Evolutionary conservation across 441 rosid species (phyloP), one percentile per base, ranked within the genome.

Genomic region (Erysimum cheiri): DNA sequence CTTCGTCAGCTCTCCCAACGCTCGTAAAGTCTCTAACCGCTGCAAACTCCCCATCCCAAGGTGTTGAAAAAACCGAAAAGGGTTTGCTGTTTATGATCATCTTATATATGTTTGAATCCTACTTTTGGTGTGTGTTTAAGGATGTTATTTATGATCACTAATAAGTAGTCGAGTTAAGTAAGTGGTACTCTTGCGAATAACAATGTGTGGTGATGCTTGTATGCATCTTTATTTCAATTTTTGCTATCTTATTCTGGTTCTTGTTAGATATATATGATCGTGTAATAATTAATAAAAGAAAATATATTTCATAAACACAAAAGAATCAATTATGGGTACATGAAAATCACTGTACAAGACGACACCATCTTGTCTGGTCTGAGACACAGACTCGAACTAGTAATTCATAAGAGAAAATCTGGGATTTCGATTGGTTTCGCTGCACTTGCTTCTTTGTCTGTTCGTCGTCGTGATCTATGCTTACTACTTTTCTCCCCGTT

Each of bases 1-100:
- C 65, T 90, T 85, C 44, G 79, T 88, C 32, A 87, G 80, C 81
- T 75, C 93, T 41, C 92, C 95, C 10, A 92, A 92, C 74, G 98
- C 98, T 36, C 88, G 83, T 85, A 90, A 83, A 40, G 96, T 95
- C 57, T 85, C 96, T 3, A 73, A 3, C 71, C 78, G 86, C 73
- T 95, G 98, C 58, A 92, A 94, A 22, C 77, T 83, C 32, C 28
- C 87, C 7, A 64, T 57, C 44, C 96, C 92, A 19, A 75, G 10
- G 10, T 89, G 92, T 77, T 87, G 73, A 56, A 59, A 7, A 5
- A n/a, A 0, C 4, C 29, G 19, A 26, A 15, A 73, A 6, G n/a
- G 13, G 47, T 64, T 64, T 64, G 37, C 24, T 59, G 10, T 69
- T 5, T 54, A 24, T 28, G 33, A 56, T 64, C 52, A 50, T 64